Base-by-base conservation (phyloP, 345 rosid species). In the Camelina neglecta region DNA sequence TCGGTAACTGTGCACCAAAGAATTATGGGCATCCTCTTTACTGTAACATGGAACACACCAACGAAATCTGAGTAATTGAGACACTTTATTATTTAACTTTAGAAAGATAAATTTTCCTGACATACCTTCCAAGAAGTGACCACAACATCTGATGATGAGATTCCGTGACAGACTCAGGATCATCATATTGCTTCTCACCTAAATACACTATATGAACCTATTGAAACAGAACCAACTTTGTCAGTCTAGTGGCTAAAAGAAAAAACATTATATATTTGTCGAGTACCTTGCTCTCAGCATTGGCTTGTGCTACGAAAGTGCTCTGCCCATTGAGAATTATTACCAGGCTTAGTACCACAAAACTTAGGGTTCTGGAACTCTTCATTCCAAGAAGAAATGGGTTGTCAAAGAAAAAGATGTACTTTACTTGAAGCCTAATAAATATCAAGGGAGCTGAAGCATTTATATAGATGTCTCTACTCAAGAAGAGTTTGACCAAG, bases 1-100 rank as follows among this genome's bases (percentile, higher is more conserved):
- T 41, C 81, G 71, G 65, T 83, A 86, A 45, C 88, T 82, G 44
- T 85, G 75, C 35, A 85, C 69, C 57, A 86, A 80, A 20, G 90
- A 80, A 8, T 79, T 70, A 70, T 65, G 61, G 0, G 88, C 87
- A 56, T 50, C 79, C 61, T 81, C 80, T 9, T 77, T 65, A 60
- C 90, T 88, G 82, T 44, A 31, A 11, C 35, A 60, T 59, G 59
- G 26, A 8, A 36, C 55, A 56, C 69, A 11, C 64, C 44, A 47
- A 60, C 60, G 24, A 75, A 71, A 23, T 44, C 47, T 60, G 21
- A 65, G 24, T 60, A 62, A 78, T 55, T 45, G 58, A 33, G 49
- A 33, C 11, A 47, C 31, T 29, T 0, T 29, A 4, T 55, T 26
- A 29, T 16, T 42, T 10, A 6, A 66, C 60, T 36, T 74, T 24